Base-by-base conservation (phyloP, 164 flowering plant species). In the Vitis cinerea region DNA sequence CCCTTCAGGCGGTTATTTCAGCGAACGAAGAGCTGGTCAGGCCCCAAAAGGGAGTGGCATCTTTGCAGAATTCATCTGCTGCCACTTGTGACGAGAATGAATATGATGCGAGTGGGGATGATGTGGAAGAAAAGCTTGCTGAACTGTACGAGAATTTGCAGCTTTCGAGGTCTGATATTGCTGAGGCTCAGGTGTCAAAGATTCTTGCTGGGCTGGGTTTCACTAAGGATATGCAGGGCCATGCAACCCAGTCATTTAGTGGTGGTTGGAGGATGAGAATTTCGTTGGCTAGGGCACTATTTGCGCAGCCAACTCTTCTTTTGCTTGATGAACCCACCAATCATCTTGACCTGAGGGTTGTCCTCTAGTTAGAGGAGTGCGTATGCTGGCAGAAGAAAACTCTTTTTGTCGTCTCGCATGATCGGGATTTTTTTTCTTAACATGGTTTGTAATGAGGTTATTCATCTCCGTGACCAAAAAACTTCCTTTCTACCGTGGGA, bases 1-100 rank as follows among this genome's bases (percentile, higher is more conserved):
- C 94, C 0, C 79, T 91, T 53, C 79, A 88, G 77, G 97, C 91
- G n/a, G 97, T 91, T 82, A 89, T 91, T 73, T 85, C 92, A 7
- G 94, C 94, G 19, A 89, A 91, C 77, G 92, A 87, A 73, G 97
- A 91, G 69, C 82, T 89, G 17, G 69, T 89, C n/a, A 88, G 73
- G 59, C 72, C 89, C 50, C 82, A 91, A 9, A n/a, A 85, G 69
- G 94, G 88, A 77, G 93, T 77, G 73, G 85, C 83, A n/a, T 13
- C 75, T 16, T 70, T 88, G 78, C 91, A 83, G 72, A 78, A 75
- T 67, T 64, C 73, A 19, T 69, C 81, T 17, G 56, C 74, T 49
- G 74, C 55, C 49, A 69, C 37, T 30, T 78, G 2, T 6, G 77
- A 58, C 29, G 87, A 77, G 3, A 72, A 73, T 17, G 19, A 61